Base-by-base conservation (phyloP, 1,284 basidiomycete species). In the Leccinum subrobustum region DNA sequence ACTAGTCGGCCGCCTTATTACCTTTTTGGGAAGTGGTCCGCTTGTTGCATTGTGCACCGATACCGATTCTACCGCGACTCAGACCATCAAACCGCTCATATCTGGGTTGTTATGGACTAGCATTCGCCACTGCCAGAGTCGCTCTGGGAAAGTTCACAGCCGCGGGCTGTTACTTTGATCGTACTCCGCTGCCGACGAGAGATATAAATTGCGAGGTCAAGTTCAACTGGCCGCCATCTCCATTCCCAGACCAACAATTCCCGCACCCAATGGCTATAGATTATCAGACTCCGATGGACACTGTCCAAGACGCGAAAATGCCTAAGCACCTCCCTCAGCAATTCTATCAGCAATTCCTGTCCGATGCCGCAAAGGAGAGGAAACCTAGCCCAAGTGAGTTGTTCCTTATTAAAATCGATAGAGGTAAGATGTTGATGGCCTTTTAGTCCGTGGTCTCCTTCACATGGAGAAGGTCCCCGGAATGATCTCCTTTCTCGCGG, bases 401-500 rank as follows among this genome's bases (percentile, higher is more conserved):
- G 1, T 56, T 54, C 54, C n/a, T 35, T 37, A 56, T 27, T 16
- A 4, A 9, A 14, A 52, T 25, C 18, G 6, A 54, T 51, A 20
- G 20, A 53, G 33, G 35, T 29, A 12, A 56, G 56, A 54, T 39
- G 25, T 44, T 68, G 33, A 67, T 27, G 35, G 47, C 54, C n/a
- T 58, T 6, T 4, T 65, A 85, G 84, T 85, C 61, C 79, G 82
- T 54, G 75, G 77, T 33, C 82, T 98, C 33, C 84, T 89, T 67
- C 92, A 88, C 0, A 81, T 94, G 51, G 95, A 98, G 75, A 76
- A 77, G 20, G 81, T 77, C 2, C 93, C 93, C 0, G 92, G 91
- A 3, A 77, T 96, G 64, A 89, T 98, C 59, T 95, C 93, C 16
- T 81, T 97, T 61, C 84, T 95, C n/a, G 88, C 88, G 0, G 90